These are phyloP conservation scores for Polytrichum commune DNA, from an alignment of 225 moss, liverwort and hornwort genomes.

Conservation along the genomic window DNA sequence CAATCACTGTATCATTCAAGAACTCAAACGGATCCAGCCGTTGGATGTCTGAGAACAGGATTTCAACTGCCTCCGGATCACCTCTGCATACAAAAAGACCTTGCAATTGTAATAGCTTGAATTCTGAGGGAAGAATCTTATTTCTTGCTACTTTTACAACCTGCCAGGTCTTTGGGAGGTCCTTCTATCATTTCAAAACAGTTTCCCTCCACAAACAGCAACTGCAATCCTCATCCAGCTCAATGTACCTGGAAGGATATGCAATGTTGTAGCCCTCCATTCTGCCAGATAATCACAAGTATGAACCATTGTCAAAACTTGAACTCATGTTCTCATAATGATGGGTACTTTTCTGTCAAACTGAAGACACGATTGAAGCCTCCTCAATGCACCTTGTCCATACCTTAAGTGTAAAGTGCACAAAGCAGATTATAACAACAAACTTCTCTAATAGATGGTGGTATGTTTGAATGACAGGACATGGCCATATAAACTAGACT, in stretches of 20 bases:
- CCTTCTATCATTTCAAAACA: not conserved
- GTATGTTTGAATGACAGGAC: too few relatives aligned
- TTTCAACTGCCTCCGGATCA: constrained; percentile 89
- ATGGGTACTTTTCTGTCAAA: not conserved
- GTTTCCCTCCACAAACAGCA: constrained; percentile 6
- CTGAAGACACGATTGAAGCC: constrained; percentile 7
- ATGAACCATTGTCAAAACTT: constrained; percentile 13
- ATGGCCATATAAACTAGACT: too few relatives aligned
- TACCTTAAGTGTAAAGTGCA: not conserved
- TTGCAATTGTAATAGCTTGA: not conserved
- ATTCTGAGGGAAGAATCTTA: constrained; percentile 1
- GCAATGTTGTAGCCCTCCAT: constrained; percentile 63
- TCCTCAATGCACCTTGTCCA: not conserved
- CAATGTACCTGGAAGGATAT: constrained; percentile 74
- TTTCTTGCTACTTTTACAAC: constrained; percentile 12
- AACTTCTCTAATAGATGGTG: not conserved
- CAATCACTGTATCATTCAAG: constrained; percentile 89
- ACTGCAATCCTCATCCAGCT: not conserved
- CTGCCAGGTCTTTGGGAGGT: too few relatives aligned
- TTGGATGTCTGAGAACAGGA: constrained; percentile 56
- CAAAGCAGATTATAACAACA: not conserved
- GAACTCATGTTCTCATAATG: not conserved
- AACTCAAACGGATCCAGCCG: constrained; percentile 74
- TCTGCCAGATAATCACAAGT: constrained; percentile 35
- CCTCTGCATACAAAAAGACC: constrained; percentile 36